phyloP scores from a whole-genome alignment of 108 stramenopile genomes.

The Aurantiochytrium sp. region DNA sequence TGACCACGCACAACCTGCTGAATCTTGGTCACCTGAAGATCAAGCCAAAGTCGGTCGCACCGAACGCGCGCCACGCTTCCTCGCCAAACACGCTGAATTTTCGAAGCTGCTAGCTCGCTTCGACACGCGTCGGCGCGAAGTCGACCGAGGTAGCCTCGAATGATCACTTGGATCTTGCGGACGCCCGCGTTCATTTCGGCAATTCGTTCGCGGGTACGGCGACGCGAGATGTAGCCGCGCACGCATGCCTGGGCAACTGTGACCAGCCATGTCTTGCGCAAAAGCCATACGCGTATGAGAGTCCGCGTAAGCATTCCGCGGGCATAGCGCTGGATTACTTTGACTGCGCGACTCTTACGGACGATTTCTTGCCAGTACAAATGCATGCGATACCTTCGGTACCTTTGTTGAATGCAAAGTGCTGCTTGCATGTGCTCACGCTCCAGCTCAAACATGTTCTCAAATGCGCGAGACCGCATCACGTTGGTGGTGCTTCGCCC shows the following conservation, averaged over 20 bases:
- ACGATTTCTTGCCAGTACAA: background rate
- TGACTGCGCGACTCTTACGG: background rate
- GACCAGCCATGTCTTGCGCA: background rate
- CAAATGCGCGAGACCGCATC: background rate
- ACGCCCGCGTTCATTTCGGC: background rate
- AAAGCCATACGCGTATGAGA: background rate
- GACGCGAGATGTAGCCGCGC: slow-evolving; percentile 1
- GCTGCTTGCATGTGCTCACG: background rate
- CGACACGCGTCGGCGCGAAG: background rate
- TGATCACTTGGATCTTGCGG: background rate
- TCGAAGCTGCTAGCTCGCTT: background rate
- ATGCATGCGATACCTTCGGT: background rate
- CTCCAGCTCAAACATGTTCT: background rate
- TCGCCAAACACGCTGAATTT: background rate
- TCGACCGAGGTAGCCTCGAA: background rate
- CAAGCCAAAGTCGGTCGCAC: background rate
- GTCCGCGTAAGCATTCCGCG: background rate
- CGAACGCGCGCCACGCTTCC: background rate
- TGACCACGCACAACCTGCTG: background rate
- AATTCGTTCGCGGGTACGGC: background rate
- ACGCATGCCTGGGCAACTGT: background rate
- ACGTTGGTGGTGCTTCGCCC: background rate
- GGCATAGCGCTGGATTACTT: background rate
- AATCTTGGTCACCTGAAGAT: background rate
- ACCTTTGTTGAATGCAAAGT: background rate